Evolutionary conservation across 2,329 filamentous ascomycete genomes (phyloP).

Genomic region (Fusarium veterinarium): DNA sequence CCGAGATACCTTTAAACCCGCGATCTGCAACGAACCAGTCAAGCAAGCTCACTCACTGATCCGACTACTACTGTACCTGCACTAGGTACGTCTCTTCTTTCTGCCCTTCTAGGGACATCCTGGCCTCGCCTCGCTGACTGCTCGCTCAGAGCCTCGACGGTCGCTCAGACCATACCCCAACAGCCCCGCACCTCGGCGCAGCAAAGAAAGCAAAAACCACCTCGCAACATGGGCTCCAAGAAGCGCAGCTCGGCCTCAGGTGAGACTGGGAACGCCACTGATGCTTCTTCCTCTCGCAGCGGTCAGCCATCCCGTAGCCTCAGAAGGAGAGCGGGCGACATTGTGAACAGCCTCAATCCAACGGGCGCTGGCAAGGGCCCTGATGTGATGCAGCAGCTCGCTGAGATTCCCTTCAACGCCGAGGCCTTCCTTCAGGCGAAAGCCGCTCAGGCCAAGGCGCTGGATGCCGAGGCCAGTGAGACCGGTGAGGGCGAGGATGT

Average conservation of each 20-base stretch:
- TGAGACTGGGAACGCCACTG: not conserved
- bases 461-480: conserved; percentile 19
- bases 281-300: not conserved
- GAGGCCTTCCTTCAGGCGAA: conserved; percentile 21
- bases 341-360: conserved; percentile 1
- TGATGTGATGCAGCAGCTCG: conserved; percentile 16
- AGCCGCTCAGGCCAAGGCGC: conserved; percentile 17
- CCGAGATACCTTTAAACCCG: conserved; percentile 34
- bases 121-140: not conserved
- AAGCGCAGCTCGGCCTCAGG: conserved; percentile 13
- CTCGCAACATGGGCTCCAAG: conserved; percentile 12
- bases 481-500: conserved; percentile 16
- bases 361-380: not conserved
- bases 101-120: not conserved
- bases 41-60: conserved; percentile 12
- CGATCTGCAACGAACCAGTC: conserved; percentile 30
- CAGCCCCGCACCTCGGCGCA: conserved; percentile 24
- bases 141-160: not conserved
- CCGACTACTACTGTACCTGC: conserved; percentile 8
- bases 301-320: conserved; percentile 1
- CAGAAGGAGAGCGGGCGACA: conserved; percentile 3
- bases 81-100: conserved; percentile 14
- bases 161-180: conserved; percentile 10
- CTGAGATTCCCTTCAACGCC: conserved; percentile 27
- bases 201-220: conserved; percentile 14